Evolutionary conservation across 805 yeast species (phyloP), one percentile per base, ranked within the genome.

Genomic region (Saturnispora gosingensis): DNA sequence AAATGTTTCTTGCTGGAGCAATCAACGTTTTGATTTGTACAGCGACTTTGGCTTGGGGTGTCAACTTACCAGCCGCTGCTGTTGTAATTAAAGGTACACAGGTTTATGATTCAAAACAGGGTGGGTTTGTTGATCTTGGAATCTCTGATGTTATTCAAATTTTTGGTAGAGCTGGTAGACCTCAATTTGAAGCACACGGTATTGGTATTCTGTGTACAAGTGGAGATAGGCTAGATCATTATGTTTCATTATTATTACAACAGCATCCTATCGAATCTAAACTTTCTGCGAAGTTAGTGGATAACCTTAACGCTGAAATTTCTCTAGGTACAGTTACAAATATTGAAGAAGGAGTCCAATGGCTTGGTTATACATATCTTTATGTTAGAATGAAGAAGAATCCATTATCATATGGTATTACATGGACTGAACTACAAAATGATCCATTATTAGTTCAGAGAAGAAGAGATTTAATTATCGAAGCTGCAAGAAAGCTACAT

Each of bases 41-140:
- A 2, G 96, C 99, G 0, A 93, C 99, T 0, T 77, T 93, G 53
- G 99, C 99, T 0, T 93, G 99, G 99, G 99, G 99, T 77, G 98
- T 93, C 18, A 93, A 93, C 63, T 72, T 93, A 53, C 99, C 99
- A 2, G 99, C 99, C 6, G 97, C 97, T 1, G 96, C 89, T 40
- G 99, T 93, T 20, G 87, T 93, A 56, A 82, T 93, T 32, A 93
- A 93, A 61, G 99, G 99, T 0, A 93, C 99, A 0, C 96, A 91
- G 62, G 89, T 93, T 0, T 93, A 93, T 63, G 95, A 93, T 64
- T 77, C 98, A 0, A 88, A 90, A 64, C 85, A 84, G 49, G 99
- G 99, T 75, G 99, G 99, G 0, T 88, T 82, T 62, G 80, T 84
- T 2, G 99, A 93, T 63, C 72, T 95, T 39, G 98, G 98, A 1